Evolutionary conservation across 1,139 yeast genomes (phyloP), one percentile per base, ranked within the genome.

Genomic region (Suhomyces coccinellae): DNA sequence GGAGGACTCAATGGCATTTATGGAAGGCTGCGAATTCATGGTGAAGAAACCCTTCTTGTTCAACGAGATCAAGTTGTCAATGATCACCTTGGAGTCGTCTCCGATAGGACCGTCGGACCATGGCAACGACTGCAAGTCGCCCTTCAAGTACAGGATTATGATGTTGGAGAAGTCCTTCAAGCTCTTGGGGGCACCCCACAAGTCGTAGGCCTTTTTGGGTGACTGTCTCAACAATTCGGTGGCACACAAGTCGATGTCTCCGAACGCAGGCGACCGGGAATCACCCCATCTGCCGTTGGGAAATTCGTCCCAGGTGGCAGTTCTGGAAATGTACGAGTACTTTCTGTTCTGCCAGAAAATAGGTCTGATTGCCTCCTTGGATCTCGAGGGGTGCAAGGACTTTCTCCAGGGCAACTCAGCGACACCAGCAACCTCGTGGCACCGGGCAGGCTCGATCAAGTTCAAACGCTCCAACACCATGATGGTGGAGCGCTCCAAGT

Each of bases 231-330:
- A 82, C 58, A 82, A 77, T 45, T 89, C 85, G 36, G 91, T 81
- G 36, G 95, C 96, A 52, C 86, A 81, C 47, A 85, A 72, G 61
- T 85, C 91, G 51, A 86, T 76, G 55, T 89, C 96, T 61, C 96
- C 96, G 65, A 85, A 89, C 6, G 96, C 96, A 9, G 97, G 97
- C 35, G 96, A 88, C 47, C 95, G 77, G 9, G 96, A 85, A 62
- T 89, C 96, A 61, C 97, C 97, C 87, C 95, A 89, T 68, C 97
- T 78, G 53, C 97, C 97, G 66, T 89, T 89, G 41, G 97, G 97
- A 62, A 88, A 89, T 64, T 89, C 97, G 68, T 89, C 95, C 96
- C 96, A 89, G 47, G 87, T 87, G 31, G 95, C 83, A 15, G 98
- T 93, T 65, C 99, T 80, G 36, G 90, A 80, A 51, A 90, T 83